Conservation (phyloP, 331 rosid genomes). For the Ulmus americana region DNA sequence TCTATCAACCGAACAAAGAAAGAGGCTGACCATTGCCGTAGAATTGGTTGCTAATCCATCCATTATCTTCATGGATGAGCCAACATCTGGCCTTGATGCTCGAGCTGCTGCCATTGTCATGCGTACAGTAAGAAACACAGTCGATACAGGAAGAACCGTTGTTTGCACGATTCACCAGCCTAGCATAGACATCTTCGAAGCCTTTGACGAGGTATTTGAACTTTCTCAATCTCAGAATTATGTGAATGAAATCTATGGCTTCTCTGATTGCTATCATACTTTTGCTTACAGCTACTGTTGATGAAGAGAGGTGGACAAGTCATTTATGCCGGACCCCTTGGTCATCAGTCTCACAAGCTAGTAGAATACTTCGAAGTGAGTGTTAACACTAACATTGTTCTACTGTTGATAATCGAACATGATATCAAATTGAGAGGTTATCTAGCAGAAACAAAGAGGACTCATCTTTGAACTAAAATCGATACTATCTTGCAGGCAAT, state of each 20-base stretch:
- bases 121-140: too few relatives aligned
- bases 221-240: not conserved
- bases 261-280: not conserved
- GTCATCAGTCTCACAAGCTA: constrained; percentile 44
- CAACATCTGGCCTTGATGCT: too few relatives aligned
- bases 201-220: constrained; percentile 60
- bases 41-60: constrained; percentile 75
- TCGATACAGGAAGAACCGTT: too few relatives aligned
- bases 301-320: constrained; percentile 79
- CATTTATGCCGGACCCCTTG: constrained; percentile 61
- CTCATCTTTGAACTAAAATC: not conserved
- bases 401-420: too few relatives aligned
- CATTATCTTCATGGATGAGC: too few relatives aligned
- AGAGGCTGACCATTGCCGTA: constrained; percentile 68
- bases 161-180: too few relatives aligned
- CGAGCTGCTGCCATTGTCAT: too few relatives aligned
- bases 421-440: not conserved
- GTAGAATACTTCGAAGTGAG: constrained; percentile 57
- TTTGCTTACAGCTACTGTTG: constrained; percentile 49
- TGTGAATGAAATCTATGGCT: not conserved
- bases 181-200: constrained; percentile 45
- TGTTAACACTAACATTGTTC: not conserved
- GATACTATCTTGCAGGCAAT: constrained; percentile 38
- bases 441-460: not conserved
- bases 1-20: constrained; percentile 65